Evolutionary conservation across 306 rosid species (phyloP).

Genomic region (Dicorynia guianensis): DNA sequence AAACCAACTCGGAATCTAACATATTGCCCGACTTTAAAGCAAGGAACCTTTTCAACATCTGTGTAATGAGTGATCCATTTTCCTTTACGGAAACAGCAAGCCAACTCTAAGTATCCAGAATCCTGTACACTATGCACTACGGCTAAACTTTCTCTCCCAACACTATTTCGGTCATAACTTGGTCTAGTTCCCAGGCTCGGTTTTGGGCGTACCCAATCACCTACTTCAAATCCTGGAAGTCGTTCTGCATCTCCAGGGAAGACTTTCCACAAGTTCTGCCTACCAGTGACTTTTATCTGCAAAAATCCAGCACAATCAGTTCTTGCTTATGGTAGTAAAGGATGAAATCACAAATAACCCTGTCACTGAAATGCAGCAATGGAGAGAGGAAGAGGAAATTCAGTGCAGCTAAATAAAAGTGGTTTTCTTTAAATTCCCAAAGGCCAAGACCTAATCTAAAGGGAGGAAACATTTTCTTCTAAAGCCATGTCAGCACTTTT

Average conservation of each 20-base stretch:
- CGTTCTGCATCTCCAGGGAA: conserved; percentile 98
- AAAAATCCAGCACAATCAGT: conserved; percentile 41
- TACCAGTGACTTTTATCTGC: conserved; percentile 87
- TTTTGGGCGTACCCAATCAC: conserved; percentile 99
- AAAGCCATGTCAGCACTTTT: neutral
- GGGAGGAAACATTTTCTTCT: neutral
- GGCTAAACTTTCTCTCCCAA: conserved; percentile 91
- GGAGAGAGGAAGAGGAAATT: neutral
- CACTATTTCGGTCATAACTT: conserved; percentile 92
- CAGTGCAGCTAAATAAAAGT: conserved; percentile 20
- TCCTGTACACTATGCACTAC: conserved; percentile 97
- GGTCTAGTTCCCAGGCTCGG: conserved; percentile 94
- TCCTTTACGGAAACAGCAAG: conserved; percentile 97
- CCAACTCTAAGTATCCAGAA: conserved; percentile 88
- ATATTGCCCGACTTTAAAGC: conserved; percentile 88
- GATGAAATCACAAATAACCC: conserved; percentile 26
- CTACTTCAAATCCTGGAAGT: conserved; percentile 97
- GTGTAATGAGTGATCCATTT: conserved; percentile 89
- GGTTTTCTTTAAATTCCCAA: conserved; percentile 1
- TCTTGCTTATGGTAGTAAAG: neutral
- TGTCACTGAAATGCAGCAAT: neutral
- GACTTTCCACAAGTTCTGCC: conserved; percentile 94
- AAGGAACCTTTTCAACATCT: conserved; percentile 86
- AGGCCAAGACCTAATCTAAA: conserved; percentile 1
- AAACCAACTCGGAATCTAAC: conserved; percentile 86